Conservation (phyloP, 306 rosid species). For the Dicorynia guianensis region DNA sequence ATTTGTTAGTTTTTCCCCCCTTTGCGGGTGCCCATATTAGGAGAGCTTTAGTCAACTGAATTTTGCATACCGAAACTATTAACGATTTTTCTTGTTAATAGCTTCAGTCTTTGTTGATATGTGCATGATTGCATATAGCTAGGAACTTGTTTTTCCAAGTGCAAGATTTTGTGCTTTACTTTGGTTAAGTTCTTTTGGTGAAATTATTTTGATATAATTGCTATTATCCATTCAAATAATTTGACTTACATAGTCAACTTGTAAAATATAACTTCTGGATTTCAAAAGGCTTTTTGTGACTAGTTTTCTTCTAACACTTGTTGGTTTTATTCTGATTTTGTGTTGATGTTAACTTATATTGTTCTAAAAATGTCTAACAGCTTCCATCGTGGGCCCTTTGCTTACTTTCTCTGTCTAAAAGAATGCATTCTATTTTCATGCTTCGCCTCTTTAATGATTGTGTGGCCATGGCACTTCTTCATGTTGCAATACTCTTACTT, state of each 20-base stretch:
- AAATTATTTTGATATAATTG: neutral
- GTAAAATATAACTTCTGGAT: neutral
- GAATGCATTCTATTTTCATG: constrained; percentile 87
- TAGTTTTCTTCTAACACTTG: neutral
- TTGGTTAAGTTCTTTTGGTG: neutral
- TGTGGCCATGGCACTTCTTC: constrained; percentile 78
- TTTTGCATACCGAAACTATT: neutral
- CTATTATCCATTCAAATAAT: neutral
- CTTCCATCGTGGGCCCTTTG: constrained; percentile 87
- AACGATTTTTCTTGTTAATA: neutral
- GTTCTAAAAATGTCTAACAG: constrained; percentile 51
- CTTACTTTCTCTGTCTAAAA: constrained; percentile 88
- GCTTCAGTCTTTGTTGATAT: neutral
- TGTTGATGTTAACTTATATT: constrained; percentile 22
- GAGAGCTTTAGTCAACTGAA: neutral
- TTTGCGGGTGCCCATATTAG: neutral
- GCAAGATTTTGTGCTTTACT: neutral
- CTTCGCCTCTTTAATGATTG: constrained; percentile 95
- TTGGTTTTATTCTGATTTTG: neutral
- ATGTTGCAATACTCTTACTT: constrained; percentile 73
- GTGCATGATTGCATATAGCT: neutral
- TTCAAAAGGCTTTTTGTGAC: neutral
- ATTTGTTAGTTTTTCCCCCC: neutral
- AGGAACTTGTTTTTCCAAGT: neutral
- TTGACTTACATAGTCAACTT: neutral